Conservation (phyloP, 1,284 basidiomycete genomes). For the Irpex sp. region DNA sequence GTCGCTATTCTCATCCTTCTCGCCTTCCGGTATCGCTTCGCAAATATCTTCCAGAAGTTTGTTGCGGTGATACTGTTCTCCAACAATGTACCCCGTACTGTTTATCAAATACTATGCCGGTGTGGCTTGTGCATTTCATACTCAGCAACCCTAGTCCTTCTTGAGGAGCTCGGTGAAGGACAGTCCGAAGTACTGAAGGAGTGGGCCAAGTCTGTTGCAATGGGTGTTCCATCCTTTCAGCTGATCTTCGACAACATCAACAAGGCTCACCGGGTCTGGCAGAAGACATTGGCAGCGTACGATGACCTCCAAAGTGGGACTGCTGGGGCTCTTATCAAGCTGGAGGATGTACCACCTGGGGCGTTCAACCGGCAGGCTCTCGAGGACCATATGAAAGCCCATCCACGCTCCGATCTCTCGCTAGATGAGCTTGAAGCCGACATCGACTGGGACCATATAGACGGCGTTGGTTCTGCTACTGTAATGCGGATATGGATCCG, state of each 20-base stretch:
- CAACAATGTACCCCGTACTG: background rate
- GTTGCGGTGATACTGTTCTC: background rate
- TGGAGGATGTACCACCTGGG: constrained; percentile 5
- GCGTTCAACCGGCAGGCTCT: constrained; percentile 1
- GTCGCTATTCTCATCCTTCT: background rate
- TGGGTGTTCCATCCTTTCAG: background rate
- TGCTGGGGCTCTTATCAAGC: constrained; percentile 3
- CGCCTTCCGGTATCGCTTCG: background rate
- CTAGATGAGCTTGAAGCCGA: constrained; percentile 1
- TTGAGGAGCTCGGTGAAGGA: background rate
- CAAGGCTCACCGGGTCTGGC: background rate
- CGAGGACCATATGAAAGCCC: background rate
- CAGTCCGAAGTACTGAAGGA: background rate
- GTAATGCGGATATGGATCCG: background rate
- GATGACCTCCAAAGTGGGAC: constrained; percentile 5
- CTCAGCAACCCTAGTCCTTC: background rate
- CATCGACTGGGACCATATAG: background rate
- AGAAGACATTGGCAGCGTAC: background rate
- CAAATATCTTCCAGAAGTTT: background rate
- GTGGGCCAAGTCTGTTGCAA: background rate
- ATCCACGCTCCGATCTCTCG: background rate
- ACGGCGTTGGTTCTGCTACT: background rate
- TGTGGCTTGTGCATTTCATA: background rate
- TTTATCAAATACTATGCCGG: background rate
- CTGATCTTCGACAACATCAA: constrained; percentile 8